phyloP scores from a whole-genome alignment of 805 yeast species.

The Sugiyamaella qingdaonensis region DNA sequence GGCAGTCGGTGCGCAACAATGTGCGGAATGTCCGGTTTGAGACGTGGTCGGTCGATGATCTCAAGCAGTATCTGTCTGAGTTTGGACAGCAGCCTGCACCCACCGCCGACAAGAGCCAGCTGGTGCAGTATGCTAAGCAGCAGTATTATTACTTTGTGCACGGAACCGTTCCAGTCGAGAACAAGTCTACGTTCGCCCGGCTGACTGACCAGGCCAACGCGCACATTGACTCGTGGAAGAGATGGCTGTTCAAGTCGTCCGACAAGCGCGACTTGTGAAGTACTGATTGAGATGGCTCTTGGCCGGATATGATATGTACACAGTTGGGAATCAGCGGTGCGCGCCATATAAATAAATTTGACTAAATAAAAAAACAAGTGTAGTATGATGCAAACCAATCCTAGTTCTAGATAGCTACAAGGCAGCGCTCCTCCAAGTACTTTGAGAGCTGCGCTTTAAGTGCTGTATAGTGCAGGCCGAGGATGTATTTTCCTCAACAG shows the following conservation, averaged over 20 bases:
- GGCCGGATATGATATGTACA: too few species aligned
- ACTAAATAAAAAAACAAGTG: neutral
- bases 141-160: conserved; percentile 20
- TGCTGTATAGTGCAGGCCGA: too few species aligned
- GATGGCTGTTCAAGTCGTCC: neutral
- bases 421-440: too few species aligned
- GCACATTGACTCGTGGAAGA: neutral
- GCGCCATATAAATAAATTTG: too few species aligned
- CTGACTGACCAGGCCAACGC: neutral
- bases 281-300: too few species aligned
- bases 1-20: conserved; percentile 13
- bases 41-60: conserved; percentile 51
- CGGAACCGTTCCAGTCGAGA: conserved; percentile 5
- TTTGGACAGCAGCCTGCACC: conserved; percentile 35
- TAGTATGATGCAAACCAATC: neutral
- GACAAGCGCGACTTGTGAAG: neutral
- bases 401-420: too few species aligned
- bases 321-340: too few species aligned
- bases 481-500: too few species aligned
- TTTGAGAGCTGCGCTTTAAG: too few species aligned
- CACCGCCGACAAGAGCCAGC: conserved; percentile 15
- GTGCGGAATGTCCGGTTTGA: conserved; percentile 44
- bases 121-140: conserved; percentile 23
- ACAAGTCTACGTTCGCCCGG: neutral
- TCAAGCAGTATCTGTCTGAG: conserved; percentile 49